These are phyloP conservation scores for Paramecium primaurelia DNA, from an alignment of 73 alveolate species.

Conservation along the genomic window DNA sequence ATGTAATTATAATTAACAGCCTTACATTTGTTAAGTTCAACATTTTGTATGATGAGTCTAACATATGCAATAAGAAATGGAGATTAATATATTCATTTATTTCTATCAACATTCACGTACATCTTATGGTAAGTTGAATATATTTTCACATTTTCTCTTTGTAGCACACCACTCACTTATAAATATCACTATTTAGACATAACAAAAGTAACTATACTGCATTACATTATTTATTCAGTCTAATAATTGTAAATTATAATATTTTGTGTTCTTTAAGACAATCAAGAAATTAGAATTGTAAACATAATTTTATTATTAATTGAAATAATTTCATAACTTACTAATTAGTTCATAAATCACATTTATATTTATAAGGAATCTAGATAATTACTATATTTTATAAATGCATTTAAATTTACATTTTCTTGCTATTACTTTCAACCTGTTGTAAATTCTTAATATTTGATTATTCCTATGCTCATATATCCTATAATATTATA, in stretches of 20 bases:
- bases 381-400: neutral
- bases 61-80: neutral
- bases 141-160: neutral
- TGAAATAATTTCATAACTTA: neutral
- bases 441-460: neutral
- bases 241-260: neutral
- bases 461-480: neutral
- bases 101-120: neutral
- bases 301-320: neutral
- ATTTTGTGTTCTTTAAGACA: neutral
- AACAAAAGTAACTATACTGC: neutral
- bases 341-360: neutral
- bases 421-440: neutral
- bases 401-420: neutral
- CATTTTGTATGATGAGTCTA: neutral
- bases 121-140: neutral
- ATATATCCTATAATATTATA: neutral
- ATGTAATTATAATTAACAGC: neutral
- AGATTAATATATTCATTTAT: neutral
- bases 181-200: neutral
- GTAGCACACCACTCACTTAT: neutral
- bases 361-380: neutral
- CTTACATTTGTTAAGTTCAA: neutral
- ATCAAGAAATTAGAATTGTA: neutral
- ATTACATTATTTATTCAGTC: neutral